Percentiles rank a stretch among this genome's conserved stretches.
phyloP scores from a whole-genome alignment of 345 rosid species.

The Brassica rapa region DNA sequence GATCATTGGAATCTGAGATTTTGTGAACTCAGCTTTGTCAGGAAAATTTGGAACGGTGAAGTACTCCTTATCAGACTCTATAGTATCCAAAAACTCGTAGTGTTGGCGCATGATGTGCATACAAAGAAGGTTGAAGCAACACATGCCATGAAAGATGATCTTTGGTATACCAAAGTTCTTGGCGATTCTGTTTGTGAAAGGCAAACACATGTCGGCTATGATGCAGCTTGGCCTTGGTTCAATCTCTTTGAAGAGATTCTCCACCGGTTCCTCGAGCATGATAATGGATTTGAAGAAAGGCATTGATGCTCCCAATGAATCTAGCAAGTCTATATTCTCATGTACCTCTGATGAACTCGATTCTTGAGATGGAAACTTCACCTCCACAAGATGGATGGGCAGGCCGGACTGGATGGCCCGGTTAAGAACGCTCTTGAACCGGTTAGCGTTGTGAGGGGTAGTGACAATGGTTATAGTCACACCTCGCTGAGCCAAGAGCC shows the following conservation, averaged over 20 bases:
- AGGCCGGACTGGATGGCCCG: conserved; percentile 42
- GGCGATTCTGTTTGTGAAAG: conserved; percentile 46
- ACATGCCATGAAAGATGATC: conserved; percentile 56
- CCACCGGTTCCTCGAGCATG: conserved; percentile 32
- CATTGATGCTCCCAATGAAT: neutral
- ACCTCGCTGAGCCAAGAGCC: conserved; percentile 48
- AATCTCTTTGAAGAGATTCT: conserved; percentile 43
- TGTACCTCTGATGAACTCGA: conserved; percentile 28
- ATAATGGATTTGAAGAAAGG: conserved; percentile 27
- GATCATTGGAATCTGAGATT: neutral
- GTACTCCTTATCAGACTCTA: conserved; percentile 34
- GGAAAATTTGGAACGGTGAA: conserved; percentile 42
- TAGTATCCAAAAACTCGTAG: conserved; percentile 17
- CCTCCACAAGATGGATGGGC: conserved; percentile 25
- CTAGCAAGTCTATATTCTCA: conserved; percentile 40
- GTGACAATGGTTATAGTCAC: conserved; percentile 46
- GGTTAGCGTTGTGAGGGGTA: conserved; percentile 46
- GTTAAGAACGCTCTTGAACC: conserved; percentile 29
- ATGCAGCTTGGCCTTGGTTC: conserved; percentile 51
- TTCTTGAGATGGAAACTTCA: conserved; percentile 36
- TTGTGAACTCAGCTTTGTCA: conserved; percentile 43
- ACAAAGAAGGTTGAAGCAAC: conserved; percentile 52
- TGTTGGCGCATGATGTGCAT: conserved; percentile 20
- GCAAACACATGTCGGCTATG: conserved; percentile 51
- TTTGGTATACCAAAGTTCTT: conserved; percentile 49